Conservation (phyloP, 2,329 filamentous ascomycete species). For the Lizonia empirigonia region DNA sequence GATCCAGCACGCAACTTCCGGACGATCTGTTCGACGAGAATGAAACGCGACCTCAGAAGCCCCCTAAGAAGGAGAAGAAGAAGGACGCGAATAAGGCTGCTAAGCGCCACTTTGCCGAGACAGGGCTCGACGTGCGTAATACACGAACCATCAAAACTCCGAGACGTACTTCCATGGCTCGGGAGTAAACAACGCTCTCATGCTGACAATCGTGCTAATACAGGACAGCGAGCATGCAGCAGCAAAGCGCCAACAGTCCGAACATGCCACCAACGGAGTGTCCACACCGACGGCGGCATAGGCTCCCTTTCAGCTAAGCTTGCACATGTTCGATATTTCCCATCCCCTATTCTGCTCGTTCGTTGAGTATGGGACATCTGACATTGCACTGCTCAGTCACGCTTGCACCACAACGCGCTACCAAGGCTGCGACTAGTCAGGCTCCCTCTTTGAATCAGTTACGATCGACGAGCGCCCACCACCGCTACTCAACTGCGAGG, state of each 20-base stretch:
- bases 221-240: constrained; percentile 43
- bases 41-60: constrained; percentile 61
- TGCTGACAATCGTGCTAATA: constrained; percentile 46
- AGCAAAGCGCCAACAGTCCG: constrained; percentile 44
- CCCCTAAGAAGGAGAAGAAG: constrained; percentile 50
- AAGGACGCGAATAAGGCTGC: constrained; percentile 32
- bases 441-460: constrained; percentile 14
- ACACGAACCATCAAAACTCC: constrained; percentile 26
- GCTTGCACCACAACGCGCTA: constrained; percentile 22
- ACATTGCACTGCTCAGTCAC: constrained; percentile 34
- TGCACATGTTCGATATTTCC: constrained; percentile 36
- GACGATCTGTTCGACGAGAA: constrained; percentile 85
- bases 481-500: background rate
- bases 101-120: constrained; percentile 53
- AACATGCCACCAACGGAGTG: constrained; percentile 37
- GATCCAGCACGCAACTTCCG: constrained; percentile 77
- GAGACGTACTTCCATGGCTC: constrained; percentile 22
- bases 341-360: constrained; percentile 15
- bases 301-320: constrained; percentile 36
- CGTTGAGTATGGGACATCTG: constrained; percentile 29
- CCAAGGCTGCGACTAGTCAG: constrained; percentile 20
- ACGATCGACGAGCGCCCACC: background rate
- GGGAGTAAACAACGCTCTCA: constrained; percentile 28
- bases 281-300: constrained; percentile 39
- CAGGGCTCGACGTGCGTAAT: constrained; percentile 55